A percentile compares a stretch with the other conserved stretches of the same genome.
Conservation (phyloP, 1,284 basidiomycete genomes). For the Heimioporus retisporus region DNA sequence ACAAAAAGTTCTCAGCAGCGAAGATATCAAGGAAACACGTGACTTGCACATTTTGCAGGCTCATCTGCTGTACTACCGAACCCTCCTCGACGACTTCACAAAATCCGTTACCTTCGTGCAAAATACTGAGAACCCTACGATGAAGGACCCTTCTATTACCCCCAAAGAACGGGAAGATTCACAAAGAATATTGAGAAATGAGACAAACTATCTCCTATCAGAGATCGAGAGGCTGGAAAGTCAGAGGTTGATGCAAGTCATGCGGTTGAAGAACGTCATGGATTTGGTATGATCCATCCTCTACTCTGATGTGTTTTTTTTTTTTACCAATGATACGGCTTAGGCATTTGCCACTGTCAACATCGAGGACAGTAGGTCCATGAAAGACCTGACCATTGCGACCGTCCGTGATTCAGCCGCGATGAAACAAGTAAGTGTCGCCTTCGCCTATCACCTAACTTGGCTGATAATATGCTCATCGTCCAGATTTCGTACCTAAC, state of each 20-base stretch:
- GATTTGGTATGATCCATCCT: constrained; percentile 51
- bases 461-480: background rate
- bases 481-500: constrained; percentile 59
- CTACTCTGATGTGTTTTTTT: background rate
- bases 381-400: constrained; percentile 58
- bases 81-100: constrained; percentile 60
- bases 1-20: constrained; percentile 48
- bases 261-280: constrained; percentile 64
- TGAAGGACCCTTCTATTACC: constrained; percentile 38
- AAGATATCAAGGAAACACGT: constrained; percentile 54
- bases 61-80: constrained; percentile 62
- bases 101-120: constrained; percentile 59
- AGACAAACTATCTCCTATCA: constrained; percentile 54
- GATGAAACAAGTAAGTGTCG: constrained; percentile 59
- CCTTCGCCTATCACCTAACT: background rate
- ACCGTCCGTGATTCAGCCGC: constrained; percentile 59
- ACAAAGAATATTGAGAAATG: constrained; percentile 48
- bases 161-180: constrained; percentile 26
- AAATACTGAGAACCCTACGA: constrained; percentile 56
- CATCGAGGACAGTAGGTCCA: constrained; percentile 59
- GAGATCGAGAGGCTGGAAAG: constrained; percentile 59
- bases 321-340: background rate
- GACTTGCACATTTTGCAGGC: constrained; percentile 65
- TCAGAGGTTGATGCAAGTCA: constrained; percentile 55
- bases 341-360: constrained; percentile 63